Evolutionary conservation across 352 stramenopile genomes (phyloP).

Genomic region (Phytophthora capsici): DNA sequence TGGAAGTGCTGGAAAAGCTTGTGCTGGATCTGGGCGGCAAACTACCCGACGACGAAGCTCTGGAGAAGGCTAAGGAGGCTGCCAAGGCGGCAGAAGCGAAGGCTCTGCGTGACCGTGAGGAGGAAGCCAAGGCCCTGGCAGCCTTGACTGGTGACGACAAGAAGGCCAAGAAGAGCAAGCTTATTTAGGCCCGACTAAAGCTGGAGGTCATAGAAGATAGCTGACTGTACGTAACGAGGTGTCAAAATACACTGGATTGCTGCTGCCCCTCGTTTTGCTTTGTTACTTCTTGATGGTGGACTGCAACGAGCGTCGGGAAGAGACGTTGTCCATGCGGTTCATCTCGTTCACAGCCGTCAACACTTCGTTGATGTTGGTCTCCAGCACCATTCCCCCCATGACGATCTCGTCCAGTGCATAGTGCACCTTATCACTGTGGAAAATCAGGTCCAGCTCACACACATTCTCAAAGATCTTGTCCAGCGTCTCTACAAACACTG

Average conservation of each 20-base stretch:
- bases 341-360: conserved; percentile 98
- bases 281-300: conserved; percentile 73
- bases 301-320: conserved; percentile 78
- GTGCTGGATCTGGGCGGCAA: conserved; percentile 65
- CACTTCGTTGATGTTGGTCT: conserved; percentile 99
- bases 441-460: conserved; percentile 99
- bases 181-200: conserved; percentile 61
- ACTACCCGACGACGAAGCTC: conserved; percentile 64
- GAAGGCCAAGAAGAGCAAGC: conserved; percentile 58
- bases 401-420: conserved; percentile 99
- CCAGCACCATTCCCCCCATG: conserved; percentile 99
- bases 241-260: conserved; percentile 5
- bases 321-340: conserved; percentile 92
- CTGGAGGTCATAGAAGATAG: conserved; percentile 23
- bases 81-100: conserved; percentile 51
- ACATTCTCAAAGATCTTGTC: conserved; percentile 99
- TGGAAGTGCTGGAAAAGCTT: conserved; percentile 65
- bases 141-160: conserved; percentile 41
- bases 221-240: conserved; percentile 9
- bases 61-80: conserved; percentile 48
- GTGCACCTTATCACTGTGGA: conserved; percentile 98
- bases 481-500: conserved; percentile 95
- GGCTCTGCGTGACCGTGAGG: conserved; percentile 29
- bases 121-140: conserved; percentile 52
- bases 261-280: conserved; percentile 1